Conservation (phyloP, 441 rosid species). For the Raphanus hybrid region DNA sequence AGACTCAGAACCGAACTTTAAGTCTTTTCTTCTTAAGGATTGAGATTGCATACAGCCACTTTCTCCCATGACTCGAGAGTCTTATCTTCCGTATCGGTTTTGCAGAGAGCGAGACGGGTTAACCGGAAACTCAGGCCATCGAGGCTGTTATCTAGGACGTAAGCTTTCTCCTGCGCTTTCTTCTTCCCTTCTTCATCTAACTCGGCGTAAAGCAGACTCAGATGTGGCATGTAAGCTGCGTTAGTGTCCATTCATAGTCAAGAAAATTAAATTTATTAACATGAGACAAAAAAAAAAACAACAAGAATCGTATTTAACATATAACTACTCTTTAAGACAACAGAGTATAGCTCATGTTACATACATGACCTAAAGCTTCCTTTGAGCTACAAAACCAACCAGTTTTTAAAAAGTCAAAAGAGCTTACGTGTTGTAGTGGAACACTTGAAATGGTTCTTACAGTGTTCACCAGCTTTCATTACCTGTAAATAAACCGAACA, state of each 20-base stretch:
- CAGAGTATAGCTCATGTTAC: not conserved
- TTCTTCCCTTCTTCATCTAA: conserved; percentile 78
- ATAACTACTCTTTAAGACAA: not conserved
- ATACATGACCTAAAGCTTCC: not conserved
- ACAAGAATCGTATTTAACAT: not conserved
- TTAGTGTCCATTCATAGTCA: not conserved
- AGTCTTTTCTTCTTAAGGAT: not conserved
- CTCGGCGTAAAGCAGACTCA: conserved; percentile 77
- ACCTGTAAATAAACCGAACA: conserved; percentile 54
- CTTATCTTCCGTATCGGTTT: conserved; percentile 65
- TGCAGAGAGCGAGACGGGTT: conserved; percentile 67
- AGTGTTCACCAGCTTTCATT: conserved; percentile 60
- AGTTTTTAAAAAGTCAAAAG: conserved; percentile 5
- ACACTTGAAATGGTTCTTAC: conserved; percentile 64
- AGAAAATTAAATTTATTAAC: not conserved
- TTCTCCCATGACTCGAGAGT: conserved; percentile 80
- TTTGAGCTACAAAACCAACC: not conserved
- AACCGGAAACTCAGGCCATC: conserved; percentile 60
- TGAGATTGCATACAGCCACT: conserved; percentile 56
- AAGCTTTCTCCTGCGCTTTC: conserved; percentile 67
- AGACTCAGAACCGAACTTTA: conserved; percentile 12
- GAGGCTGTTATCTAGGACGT: conserved; percentile 57
- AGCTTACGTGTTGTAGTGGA: conserved; percentile 59
- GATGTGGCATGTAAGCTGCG: conserved; percentile 93
- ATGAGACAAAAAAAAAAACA: not conserved